Evolutionary conservation across 441 rosid genomes (phyloP), one percentile per base, ranked within the genome.

Genomic region (Arabidopsis hybrid): DNA sequence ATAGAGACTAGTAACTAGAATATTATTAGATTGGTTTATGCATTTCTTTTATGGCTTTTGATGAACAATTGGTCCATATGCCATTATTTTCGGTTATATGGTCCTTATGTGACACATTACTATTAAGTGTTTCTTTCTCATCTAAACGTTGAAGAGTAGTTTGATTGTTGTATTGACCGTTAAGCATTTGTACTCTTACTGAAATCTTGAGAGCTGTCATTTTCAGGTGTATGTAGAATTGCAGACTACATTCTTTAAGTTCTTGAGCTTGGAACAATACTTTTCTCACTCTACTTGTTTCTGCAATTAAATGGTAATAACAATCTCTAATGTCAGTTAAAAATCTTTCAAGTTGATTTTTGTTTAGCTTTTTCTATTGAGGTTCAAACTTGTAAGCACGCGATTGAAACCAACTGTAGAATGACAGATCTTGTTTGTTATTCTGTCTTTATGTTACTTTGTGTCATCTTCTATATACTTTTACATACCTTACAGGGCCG

Each of bases 261-360:
- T 57, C 67, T 56, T 26, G 60, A 46, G 60, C 47, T 47, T 57
- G 1, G 11, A 36, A 21, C 26, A 21, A 21, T 21, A 21, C 50
- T 10, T 45, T 57, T 13, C 7, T 0, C 6, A 2, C 2, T 31
- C 63, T 42, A 1, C 3, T 56, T 57, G 53, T 39, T 65, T 38
- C 53, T 50, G 73, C 63, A 60, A 0, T 51, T 18, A 18, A 51
- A 74, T 74, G 78, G 78, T 74, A 49, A 60, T 21, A 32, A 11
- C 26, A 50, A 8, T n/a, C 0, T 43, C 18, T 51, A 16, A 17
- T 7, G 13, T 51, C 60, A 38, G 32, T 60, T 60, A 35, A 2
- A 52, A 46, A 3, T 16, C 43, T 3, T 1, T 64, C 42, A 8
- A 45, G 53, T 63, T 64, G 43, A 13, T 42, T 29, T 43, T 12